Base-by-base conservation (phyloP, 345 rosid species). In the Ceriops tagal region DNA sequence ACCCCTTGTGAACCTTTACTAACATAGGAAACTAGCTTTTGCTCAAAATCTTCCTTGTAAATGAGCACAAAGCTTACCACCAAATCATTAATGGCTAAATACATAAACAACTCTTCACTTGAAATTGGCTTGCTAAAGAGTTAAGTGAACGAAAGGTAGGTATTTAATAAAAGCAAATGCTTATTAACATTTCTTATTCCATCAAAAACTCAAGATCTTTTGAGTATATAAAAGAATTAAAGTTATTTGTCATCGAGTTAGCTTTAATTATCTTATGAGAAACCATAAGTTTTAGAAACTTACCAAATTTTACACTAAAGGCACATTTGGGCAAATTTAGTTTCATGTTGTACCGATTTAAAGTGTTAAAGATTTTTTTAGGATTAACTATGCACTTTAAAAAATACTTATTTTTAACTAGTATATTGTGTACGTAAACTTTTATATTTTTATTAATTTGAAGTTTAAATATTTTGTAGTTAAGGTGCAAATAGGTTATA, bases 31-130 rank as follows among this genome's bases (percentile, higher is more conserved):
- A 58, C 6, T 3, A 31, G 62, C 1, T 0, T 2, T 16, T 58
- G 4, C 6, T 11, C 15, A 1, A 5, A 9, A 8, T 58, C 10
- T 1, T 30, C 62, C 8, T 58, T n/a, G 0, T 1, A 3, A 4
- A 58, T 1, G 1, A 58, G 1, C 0, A 58, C 20, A 0, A 2
- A 16, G 1, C 37, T 34, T 2, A 59, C 10, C 8, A 15, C 5
- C 1, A 0, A 5, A 5, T 11, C 4, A 1, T 2, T 15, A 0
- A 30, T 7, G 3, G 21, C n/a, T 3, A 5, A 0, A 28, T 59
- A 31, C 0, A 59, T 2, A 18, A 24, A 59, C 9, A 59, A 30
- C 1, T 15, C 19, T 28, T 18, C 21, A 2, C 2, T 2, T 0
- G 1, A 1, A 2, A 59, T 0, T 5, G 9, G 43, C 11, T 8